These are phyloP conservation scores for Takashimella koratensis DNA, from an alignment of 1,284 basidiomycete genomes.

Conservation along the genomic window DNA sequence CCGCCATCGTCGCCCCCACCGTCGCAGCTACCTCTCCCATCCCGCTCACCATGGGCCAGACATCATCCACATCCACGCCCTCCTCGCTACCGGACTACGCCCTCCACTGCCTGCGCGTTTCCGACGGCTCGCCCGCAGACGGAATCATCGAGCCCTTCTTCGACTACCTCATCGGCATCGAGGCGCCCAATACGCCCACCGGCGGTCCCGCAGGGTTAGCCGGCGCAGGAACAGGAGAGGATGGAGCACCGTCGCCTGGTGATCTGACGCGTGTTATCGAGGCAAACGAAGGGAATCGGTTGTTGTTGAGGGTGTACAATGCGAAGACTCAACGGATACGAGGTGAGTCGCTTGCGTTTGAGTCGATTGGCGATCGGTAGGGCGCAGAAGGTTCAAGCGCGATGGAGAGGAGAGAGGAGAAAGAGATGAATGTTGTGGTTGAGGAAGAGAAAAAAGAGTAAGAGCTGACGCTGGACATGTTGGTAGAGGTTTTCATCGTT, in stretches of 20 bases:
- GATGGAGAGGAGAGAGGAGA: not conserved
- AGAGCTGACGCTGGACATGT: slow-evolving; percentile 1
- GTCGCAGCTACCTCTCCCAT: not conserved
- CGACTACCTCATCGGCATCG: slow-evolving; percentile 90
- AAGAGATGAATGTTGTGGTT: not conserved
- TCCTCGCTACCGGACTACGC: slow-evolving; percentile 53
- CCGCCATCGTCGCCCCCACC: no score
- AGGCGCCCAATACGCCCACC: slow-evolving; percentile 51
- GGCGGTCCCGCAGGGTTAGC: not conserved
- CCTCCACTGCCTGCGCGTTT: slow-evolving; percentile 79
- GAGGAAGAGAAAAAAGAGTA: not conserved
- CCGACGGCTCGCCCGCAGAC: slow-evolving; percentile 79
- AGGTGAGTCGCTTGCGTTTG: slow-evolving; percentile 69
- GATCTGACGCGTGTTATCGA: slow-evolving; percentile 79
- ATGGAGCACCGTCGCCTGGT: slow-evolving; percentile 60
- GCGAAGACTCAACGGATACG: slow-evolving; percentile 78
- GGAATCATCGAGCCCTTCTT: slow-evolving; percentile 93
- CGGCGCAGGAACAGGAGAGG: not conserved
- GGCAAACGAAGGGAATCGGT: slow-evolving; percentile 71
- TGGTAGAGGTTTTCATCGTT: slow-evolving; percentile 70
- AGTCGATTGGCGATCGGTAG: no score
- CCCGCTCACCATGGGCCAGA: slow-evolving; percentile 46
- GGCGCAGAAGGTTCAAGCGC: no score
- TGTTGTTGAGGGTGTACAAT: slow-evolving; percentile 84
- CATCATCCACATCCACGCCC: slow-evolving; percentile 33